Evolutionary conservation across 1,139 yeast species (phyloP).

Genomic region (Hanseniaspora uvarum): DNA sequence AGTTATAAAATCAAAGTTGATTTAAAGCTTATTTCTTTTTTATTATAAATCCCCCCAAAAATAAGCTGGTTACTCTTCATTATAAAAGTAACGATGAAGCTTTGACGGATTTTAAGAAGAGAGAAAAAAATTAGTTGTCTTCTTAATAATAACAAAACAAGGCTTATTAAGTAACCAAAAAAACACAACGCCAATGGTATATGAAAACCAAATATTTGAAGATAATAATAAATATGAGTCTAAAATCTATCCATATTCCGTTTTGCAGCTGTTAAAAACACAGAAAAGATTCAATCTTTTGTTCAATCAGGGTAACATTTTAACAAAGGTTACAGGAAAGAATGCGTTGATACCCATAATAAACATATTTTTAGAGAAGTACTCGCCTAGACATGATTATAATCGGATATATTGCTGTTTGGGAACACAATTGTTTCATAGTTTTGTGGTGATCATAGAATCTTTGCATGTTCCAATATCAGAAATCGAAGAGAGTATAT

Average conservation of each 20-base stretch:
- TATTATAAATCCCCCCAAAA: no score
- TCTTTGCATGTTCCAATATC: background rate
- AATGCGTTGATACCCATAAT: slow-evolving; percentile 11
- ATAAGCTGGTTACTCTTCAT: no score
- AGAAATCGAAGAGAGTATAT: background rate
- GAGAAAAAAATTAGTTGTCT: no score
- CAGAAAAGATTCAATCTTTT: slow-evolving; percentile 9
- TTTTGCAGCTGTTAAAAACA: slow-evolving; percentile 1
- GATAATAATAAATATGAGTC: slow-evolving; percentile 2
- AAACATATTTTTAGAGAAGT: slow-evolving; percentile 6
- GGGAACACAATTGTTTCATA: slow-evolving; percentile 15
- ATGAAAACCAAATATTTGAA: slow-evolving; percentile 6
- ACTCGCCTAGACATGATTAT: background rate
- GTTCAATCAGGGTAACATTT: slow-evolving; percentile 10
- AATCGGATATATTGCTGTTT: slow-evolving; percentile 9
- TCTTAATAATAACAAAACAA: no score
- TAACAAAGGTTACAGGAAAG: background rate
- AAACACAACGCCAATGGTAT: background rate
- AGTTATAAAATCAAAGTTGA: background rate
- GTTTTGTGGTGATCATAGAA: slow-evolving; percentile 11
- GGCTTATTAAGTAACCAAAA: no score
- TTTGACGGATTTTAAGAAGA: no score
- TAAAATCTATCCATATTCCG: background rate
- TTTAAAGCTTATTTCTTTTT: background rate
- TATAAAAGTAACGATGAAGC: no score